A percentile compares a stretch with the other conserved stretches of the same genome.
phyloP scores from a whole-genome alignment of 805 yeast species.

The Debaryomyces tyrocola region DNA sequence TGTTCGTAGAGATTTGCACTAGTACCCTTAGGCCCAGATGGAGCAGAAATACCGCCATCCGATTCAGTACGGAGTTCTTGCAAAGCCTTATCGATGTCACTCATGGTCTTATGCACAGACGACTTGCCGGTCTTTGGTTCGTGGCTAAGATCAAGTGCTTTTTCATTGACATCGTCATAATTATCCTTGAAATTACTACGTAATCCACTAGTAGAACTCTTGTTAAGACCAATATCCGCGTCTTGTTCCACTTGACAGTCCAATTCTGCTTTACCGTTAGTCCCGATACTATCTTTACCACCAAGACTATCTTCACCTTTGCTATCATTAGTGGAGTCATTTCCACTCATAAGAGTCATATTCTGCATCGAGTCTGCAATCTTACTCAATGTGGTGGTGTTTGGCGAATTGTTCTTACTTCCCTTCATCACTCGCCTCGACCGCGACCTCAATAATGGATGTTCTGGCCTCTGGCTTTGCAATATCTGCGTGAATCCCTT shows the following conservation, averaged over 20 bases:
- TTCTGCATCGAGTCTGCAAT: constrained; percentile 6
- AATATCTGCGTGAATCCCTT: constrained; percentile 74
- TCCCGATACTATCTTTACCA: background rate
- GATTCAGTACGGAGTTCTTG: constrained; percentile 52
- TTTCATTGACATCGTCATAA: background rate
- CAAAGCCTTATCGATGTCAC: constrained; percentile 72
- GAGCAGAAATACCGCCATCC: constrained; percentile 1
- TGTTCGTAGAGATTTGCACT: background rate
- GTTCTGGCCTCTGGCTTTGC: constrained; percentile 14
- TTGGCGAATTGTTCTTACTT: constrained; percentile 5
- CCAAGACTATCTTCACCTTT: background rate
- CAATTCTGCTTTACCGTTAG: background rate
- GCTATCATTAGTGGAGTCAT: constrained; percentile 10
- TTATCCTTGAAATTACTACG: background rate
- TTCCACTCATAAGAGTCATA: background rate
- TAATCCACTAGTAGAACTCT: background rate
- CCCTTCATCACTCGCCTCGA: constrained; percentile 45
- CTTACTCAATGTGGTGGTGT: constrained; percentile 2
- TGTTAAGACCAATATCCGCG: background rate
- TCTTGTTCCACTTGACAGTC: background rate
- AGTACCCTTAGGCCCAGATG: background rate
- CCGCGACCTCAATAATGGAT: constrained; percentile 42
- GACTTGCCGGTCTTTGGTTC: constrained; percentile 16
- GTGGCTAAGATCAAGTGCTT: background rate
- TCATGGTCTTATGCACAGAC: constrained; percentile 57